Conservation (phyloP, 345 rosid species). For the Eucalyptus sp. region DNA sequence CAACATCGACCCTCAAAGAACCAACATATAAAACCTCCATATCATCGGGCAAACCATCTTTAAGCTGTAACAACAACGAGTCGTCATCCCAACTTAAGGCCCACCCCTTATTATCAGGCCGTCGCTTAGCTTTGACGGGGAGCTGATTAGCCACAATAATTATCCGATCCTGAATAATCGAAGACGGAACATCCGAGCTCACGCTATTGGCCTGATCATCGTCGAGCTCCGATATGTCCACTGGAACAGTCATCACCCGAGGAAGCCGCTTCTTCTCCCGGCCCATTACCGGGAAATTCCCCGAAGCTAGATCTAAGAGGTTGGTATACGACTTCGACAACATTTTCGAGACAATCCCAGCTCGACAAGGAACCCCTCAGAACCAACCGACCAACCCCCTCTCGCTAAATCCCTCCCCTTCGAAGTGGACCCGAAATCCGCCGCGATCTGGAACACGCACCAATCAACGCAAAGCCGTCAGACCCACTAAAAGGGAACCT, state of each 20-base stretch:
- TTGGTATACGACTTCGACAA: conserved; percentile 68
- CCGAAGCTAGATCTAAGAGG: conserved; percentile 78
- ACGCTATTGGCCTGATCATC: conserved; percentile 69
- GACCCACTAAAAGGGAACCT: neutral
- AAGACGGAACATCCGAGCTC: conserved; percentile 51
- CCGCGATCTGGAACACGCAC: neutral
- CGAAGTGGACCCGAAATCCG: neutral
- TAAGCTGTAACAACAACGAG: conserved; percentile 46
- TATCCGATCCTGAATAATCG: conserved; percentile 47
- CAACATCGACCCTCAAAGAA: conserved; percentile 46
- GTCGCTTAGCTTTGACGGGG: conserved; percentile 65
- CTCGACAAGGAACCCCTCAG: conserved; percentile 6
- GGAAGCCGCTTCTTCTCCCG: conserved; percentile 59
- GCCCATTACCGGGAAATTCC: conserved; percentile 52
- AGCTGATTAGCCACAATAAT: conserved; percentile 66
- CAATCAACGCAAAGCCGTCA: neutral
- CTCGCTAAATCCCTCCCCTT: neutral
- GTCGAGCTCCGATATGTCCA: conserved; percentile 68
- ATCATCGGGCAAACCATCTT: conserved; percentile 71
- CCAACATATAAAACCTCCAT: conserved; percentile 75
- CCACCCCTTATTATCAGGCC: conserved; percentile 75
- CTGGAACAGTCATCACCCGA: conserved; percentile 71
- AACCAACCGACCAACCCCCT: neutral
- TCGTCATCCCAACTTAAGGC: conserved; percentile 75
- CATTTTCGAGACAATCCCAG: conserved; percentile 17